Conservation (phyloP, 805 yeast species). For the Candida coquimbonensis region DNA sequence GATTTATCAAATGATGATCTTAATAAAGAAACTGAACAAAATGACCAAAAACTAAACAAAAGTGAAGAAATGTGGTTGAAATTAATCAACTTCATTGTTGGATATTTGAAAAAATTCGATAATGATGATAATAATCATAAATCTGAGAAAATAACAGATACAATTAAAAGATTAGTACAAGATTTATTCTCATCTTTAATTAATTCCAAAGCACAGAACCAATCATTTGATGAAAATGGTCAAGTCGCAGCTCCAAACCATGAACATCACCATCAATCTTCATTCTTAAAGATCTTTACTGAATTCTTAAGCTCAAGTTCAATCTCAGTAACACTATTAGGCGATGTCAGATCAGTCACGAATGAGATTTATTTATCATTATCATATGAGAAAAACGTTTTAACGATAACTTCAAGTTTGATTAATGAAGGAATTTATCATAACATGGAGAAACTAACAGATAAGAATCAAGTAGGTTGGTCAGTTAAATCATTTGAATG, state of each 20-base stretch:
- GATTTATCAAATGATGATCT: conserved; percentile 22
- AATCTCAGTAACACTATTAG: conserved; percentile 41
- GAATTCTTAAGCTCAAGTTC: conserved; percentile 45
- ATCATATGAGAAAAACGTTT: conserved; percentile 53
- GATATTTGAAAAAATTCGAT: conserved; percentile 25
- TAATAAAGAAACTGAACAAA: background rate
- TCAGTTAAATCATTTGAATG: conserved; percentile 49
- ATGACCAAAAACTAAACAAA: conserved; percentile 13
- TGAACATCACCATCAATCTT: conserved; percentile 18
- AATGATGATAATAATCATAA: conserved; percentile 13
- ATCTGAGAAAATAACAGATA: conserved; percentile 21
- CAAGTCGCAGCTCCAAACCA: conserved; percentile 7
- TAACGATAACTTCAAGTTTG: conserved; percentile 43
- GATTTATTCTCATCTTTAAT: conserved; percentile 36
- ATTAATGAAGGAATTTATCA: conserved; percentile 49
- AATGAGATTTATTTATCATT: conserved; percentile 59
- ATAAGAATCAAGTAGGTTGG: conserved; percentile 55
- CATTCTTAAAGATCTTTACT: conserved; percentile 50
- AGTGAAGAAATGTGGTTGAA: conserved; percentile 34
- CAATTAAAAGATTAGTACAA: conserved; percentile 34
- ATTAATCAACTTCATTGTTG: conserved; percentile 33
- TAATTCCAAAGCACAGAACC: conserved; percentile 23
- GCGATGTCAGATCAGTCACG: conserved; percentile 53
- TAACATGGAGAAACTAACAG: conserved; percentile 36
- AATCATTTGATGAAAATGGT: conserved; percentile 13